Conservation (phyloP, 257 asterid species). For the Thymus quinquecostatus region DNA sequence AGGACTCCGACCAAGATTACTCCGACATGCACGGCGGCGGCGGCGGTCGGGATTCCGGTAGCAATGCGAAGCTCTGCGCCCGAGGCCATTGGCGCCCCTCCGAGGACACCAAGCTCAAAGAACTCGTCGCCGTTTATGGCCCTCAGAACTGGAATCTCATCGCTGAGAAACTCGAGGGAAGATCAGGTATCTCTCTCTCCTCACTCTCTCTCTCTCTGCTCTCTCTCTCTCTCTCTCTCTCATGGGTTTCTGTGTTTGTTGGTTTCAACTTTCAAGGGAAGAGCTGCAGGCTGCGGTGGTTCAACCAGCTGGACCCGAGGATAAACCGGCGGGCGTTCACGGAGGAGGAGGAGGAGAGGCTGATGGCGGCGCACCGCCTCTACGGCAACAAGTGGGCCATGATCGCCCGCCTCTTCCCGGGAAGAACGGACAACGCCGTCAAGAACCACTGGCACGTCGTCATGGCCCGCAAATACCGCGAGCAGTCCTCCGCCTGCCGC, state of each 20-base stretch:
- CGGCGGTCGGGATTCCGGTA: constrained; percentile 34
- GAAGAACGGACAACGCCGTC: constrained; percentile 91
- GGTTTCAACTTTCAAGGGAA: constrained; percentile 44
- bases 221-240: neutral
- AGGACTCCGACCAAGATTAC: constrained; percentile 28
- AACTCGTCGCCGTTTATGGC: constrained; percentile 81
- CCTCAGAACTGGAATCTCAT: constrained; percentile 94
- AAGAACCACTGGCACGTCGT: constrained; percentile 95
- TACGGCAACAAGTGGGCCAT: constrained; percentile 96
- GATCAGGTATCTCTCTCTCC: constrained; percentile 57
- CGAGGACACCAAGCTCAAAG: constrained; percentile 72
- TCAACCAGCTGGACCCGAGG: constrained; percentile 88
- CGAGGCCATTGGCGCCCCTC: constrained; percentile 97
- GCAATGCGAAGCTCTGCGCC: constrained; percentile 62
- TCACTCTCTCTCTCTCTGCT: too few relatives aligned
- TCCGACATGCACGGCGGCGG: constrained; percentile 40
- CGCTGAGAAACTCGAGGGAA: constrained; percentile 76
- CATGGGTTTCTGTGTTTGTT: too few relatives aligned
- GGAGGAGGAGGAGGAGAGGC: constrained; percentile 86
- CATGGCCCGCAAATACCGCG: constrained; percentile 86
- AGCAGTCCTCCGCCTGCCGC: constrained; percentile 70
- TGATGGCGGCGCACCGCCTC: constrained; percentile 87
- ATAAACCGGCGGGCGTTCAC: constrained; percentile 78
- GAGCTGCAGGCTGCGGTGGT: constrained; percentile 90
- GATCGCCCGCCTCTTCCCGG: constrained; percentile 89